phyloP scores from a whole-genome alignment of 805 yeast species.

The Metschnikowia gelsemii region DNA sequence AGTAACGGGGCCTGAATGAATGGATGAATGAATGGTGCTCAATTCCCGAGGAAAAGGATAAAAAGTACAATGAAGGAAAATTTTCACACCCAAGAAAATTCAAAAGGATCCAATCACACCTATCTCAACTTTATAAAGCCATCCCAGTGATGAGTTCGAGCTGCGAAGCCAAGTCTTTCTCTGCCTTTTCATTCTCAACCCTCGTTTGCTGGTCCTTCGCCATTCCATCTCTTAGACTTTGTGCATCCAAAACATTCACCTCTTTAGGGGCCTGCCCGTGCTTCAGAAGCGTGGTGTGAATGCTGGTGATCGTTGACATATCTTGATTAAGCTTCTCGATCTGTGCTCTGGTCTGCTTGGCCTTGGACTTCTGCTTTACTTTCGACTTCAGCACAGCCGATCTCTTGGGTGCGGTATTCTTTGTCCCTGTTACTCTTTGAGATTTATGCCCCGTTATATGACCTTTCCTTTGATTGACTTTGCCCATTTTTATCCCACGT shows the following conservation, averaged over 20 bases:
- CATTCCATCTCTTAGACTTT: constrained; percentile 38
- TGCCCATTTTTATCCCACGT: constrained; percentile 4
- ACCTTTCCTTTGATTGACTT: constrained; percentile 2
- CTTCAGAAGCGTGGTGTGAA: constrained; percentile 16
- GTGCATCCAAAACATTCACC: constrained; percentile 35
- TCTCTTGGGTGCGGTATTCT: not conserved
- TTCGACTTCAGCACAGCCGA: constrained; percentile 12
- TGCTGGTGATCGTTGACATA: constrained; percentile 21
- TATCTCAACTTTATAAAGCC: constrained; percentile 21
- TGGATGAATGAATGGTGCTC: no score
- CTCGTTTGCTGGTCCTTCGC: constrained; percentile 35
- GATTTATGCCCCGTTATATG: not conserved
- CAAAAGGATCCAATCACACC: no score
- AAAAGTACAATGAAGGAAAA: no score
- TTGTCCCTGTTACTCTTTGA: not conserved
- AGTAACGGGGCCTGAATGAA: no score
- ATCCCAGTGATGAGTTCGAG: constrained; percentile 49
- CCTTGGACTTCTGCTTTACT: constrained; percentile 23
- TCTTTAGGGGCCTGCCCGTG: constrained; percentile 19
- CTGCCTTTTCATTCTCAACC: constrained; percentile 31
- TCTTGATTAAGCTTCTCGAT: constrained; percentile 38
- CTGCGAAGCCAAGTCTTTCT: constrained; percentile 44
- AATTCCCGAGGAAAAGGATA: no score
- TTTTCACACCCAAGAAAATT: no score
- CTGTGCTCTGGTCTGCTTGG: constrained; percentile 33